These are phyloP conservation scores for Talaromyces proteolyticus DNA, from an alignment of 495 filamentous ascomycete species.

Conservation along the genomic window DNA sequence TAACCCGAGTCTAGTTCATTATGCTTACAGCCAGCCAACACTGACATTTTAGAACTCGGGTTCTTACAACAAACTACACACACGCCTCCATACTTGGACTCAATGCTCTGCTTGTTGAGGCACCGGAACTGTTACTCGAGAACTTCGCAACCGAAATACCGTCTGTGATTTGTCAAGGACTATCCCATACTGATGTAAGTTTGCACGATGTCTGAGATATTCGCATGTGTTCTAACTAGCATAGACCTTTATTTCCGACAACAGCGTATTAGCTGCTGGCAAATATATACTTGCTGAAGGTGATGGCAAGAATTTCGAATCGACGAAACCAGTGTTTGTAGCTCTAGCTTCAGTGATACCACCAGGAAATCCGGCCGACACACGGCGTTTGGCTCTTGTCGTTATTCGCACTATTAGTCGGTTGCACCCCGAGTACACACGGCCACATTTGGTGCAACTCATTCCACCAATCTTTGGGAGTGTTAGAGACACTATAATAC, in stretches of 20 bases:
- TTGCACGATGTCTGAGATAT: not conserved
- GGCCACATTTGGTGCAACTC: slow-evolving; percentile 71
- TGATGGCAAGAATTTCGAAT: slow-evolving; percentile 46
- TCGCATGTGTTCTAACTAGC: slow-evolving; percentile 13
- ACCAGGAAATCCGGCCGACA: slow-evolving; percentile 72
- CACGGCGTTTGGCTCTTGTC: slow-evolving; percentile 82
- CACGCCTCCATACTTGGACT: slow-evolving; percentile 70
- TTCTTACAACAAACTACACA: slow-evolving; percentile 64
- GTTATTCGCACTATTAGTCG: slow-evolving; percentile 81
- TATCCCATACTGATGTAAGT: slow-evolving; percentile 66
- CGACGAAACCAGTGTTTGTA: slow-evolving; percentile 72
- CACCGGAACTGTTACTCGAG: slow-evolving; percentile 59
- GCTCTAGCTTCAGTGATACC: slow-evolving; percentile 66
- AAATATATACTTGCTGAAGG: slow-evolving; percentile 76
- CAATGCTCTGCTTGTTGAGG: slow-evolving; percentile 81
- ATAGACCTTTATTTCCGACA: slow-evolving; percentile 78
- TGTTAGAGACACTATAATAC: slow-evolving; percentile 91
- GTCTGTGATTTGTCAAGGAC: slow-evolving; percentile 72
- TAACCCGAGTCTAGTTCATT: slow-evolving; percentile 14
- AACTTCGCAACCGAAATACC: slow-evolving; percentile 65
- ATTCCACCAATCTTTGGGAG: slow-evolving; percentile 81
- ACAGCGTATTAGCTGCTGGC: slow-evolving; percentile 88
- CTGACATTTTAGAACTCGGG: slow-evolving; percentile 48
- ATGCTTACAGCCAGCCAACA: not conserved
- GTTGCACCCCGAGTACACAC: slow-evolving; percentile 64